Base-by-base conservation (phyloP, 139 green algal genomes). In the Trebouxia sp. region DNA sequence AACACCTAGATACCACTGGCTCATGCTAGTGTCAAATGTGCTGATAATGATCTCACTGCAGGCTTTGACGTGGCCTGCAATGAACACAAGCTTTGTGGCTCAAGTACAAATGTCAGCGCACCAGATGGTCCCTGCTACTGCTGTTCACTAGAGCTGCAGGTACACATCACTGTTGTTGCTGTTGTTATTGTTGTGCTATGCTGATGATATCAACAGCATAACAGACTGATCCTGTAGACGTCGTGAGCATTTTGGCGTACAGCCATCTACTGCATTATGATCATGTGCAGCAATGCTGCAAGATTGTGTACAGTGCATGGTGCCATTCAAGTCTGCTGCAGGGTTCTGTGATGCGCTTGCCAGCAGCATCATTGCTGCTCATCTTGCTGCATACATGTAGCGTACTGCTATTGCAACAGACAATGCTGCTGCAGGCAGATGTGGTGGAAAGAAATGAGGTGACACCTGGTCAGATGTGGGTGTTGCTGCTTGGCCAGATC, bases 51-150 rank as follows among this genome's bases (percentile, higher is more conserved):
- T n/a, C n/a, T n/a, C n/a, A n/a, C n/a, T 66, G 12, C 47, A 79
- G 74, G 74, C 4, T 79, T 66, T 79, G 74, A 48, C 45, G 45
- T 79, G 45, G 47, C 69, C 6, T 89, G 85, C 79, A 17, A 70
- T 77, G 70, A 66, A 65, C 85, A 89, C 41, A 51, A 66, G 65
- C 83, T 81, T 32, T 89, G 85, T 51, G 24, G 24, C 30, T 39
- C 48, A 35, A 24, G 24, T 48, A 30, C 35, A 12, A 77, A 89
- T 42, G 55, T 41, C 0, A 53, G 62, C 1, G 84, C 74, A 8
- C 74, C 83, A 0, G 75, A 89, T 55, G 85, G 85, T 3, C 85
- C 85, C 38, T 89, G 85, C 76, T 78, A 82, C 65, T 89, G 85
- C 78, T 89, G 85, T 24, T 55, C 79, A 24, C 67, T 89, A 5